A percentile compares a stretch with the other conserved stretches of the same genome.
These are phyloP conservation scores for Aspergillus flavus DNA, from an alignment of 2,329 filamentous ascomycete genomes.

Conservation along the genomic window DNA sequence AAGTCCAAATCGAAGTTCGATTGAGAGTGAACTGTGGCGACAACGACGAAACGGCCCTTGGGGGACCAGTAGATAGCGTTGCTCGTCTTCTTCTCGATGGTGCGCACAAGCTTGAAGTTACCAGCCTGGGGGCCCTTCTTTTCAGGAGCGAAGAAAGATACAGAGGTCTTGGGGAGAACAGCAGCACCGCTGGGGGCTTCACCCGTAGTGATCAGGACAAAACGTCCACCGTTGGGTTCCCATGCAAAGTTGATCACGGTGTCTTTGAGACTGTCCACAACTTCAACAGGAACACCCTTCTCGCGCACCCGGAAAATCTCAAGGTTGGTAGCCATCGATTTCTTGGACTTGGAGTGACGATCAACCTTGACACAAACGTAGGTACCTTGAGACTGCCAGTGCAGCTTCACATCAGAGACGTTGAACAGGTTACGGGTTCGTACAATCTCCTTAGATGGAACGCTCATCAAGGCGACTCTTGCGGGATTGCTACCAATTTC, in stretches of 20 bases:
- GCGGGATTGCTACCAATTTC: slow-evolving; percentile 98
- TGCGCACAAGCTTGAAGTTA: slow-evolving; percentile 95
- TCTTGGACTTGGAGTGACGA: slow-evolving; percentile 98
- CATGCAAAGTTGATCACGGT: slow-evolving; percentile 99
- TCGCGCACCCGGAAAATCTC: slow-evolving; percentile 98
- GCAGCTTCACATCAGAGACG: slow-evolving; percentile 93
- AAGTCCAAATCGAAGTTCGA: slow-evolving; percentile 97
- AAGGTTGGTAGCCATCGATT: slow-evolving; percentile 92
- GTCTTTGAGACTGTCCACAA: slow-evolving; percentile 96
- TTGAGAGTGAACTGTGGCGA: slow-evolving; percentile 89
- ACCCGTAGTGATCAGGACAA: slow-evolving; percentile 93
- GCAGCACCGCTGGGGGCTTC: slow-evolving; percentile 78
- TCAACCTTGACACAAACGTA: slow-evolving; percentile 99
- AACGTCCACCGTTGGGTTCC: slow-evolving; percentile 97
- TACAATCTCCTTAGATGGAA: slow-evolving; percentile 92
- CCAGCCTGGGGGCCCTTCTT: slow-evolving; percentile 84
- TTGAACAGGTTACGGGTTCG: slow-evolving; percentile 97
- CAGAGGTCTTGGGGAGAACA: slow-evolving; percentile 88
- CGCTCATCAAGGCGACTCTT: slow-evolving; percentile 93
- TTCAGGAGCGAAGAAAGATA: slow-evolving; percentile 95
- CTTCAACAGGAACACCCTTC: slow-evolving; percentile 97
- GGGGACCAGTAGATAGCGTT: slow-evolving; percentile 99
- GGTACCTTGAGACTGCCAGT: slow-evolving; percentile 94
- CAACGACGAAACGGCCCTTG: slow-evolving; percentile 88
- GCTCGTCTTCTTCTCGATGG: slow-evolving; percentile 98